Percentiles rank a stretch among this genome's conserved stretches.
These are phyloP conservation scores for Lactarius evosmus DNA, from an alignment of 768 basidiomycete species.

Conservation along the genomic window DNA sequence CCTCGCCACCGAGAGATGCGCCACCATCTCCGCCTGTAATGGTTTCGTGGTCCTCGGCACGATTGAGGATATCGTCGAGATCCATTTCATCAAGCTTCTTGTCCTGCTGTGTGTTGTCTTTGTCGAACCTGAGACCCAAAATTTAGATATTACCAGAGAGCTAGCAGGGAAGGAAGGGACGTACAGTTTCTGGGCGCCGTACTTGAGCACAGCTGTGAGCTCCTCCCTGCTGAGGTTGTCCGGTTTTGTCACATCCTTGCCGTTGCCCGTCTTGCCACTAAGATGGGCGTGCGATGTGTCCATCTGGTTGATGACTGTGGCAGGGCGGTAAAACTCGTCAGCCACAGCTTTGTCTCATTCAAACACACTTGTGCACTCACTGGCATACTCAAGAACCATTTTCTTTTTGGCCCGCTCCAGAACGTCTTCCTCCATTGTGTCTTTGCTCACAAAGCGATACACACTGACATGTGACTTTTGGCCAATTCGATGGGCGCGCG, in stretches of 20 bases:
- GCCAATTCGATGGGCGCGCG: conserved; percentile 96
- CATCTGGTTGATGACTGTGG: conserved; percentile 97
- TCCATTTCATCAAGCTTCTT: conserved; percentile 99
- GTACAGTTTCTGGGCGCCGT: conserved; percentile 96
- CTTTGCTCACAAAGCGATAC: conserved; percentile 97
- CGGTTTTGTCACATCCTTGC: conserved; percentile 68
- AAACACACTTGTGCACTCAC: conserved; percentile 50
- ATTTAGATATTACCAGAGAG: conserved; percentile 25
- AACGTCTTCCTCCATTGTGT: conserved; percentile 99
- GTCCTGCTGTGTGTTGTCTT: conserved; percentile 88
- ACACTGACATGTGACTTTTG: conserved; percentile 99
- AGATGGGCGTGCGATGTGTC: conserved; percentile 98
- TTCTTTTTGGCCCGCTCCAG: conserved; percentile 98
- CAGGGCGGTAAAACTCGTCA: conserved; percentile 1
- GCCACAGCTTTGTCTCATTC: neutral
- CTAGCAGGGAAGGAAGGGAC: conserved; percentile 32
- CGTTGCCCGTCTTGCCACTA: conserved; percentile 61
- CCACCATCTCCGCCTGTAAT: conserved; percentile 79
- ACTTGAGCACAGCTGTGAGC: conserved; percentile 94
- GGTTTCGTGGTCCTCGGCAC: conserved; percentile 97
- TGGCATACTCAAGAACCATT: conserved; percentile 99
- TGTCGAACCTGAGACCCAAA: conserved; percentile 73
- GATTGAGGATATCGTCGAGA: conserved; percentile 94
- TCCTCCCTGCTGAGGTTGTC: conserved; percentile 94
- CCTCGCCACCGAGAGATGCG: conserved; percentile 94